A percentile compares a stretch with the other conserved stretches of the same genome.
Evolutionary conservation across 2,329 filamentous ascomycete species (phyloP).

Genomic region (Nannizziopsis barbatae): DNA sequence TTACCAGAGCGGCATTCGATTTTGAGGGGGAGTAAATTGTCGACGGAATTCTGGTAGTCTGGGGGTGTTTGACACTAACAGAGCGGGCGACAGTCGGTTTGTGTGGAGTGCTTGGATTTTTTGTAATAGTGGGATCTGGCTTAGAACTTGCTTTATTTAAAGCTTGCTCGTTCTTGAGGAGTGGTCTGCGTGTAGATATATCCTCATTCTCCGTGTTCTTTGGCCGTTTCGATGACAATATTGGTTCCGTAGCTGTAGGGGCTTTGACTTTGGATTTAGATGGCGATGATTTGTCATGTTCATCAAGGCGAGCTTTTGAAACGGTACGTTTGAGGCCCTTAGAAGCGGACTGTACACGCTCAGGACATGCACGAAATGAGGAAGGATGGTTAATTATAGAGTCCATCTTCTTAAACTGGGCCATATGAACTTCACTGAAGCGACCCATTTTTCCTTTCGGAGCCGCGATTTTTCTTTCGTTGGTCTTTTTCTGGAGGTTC

Average conservation of each 20-base stretch:
- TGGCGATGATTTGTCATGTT: constrained; percentile 41
- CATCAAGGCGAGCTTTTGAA: constrained; percentile 56
- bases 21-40: constrained; percentile 43
- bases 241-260: not conserved
- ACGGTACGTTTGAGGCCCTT: constrained; percentile 42
- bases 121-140: constrained; percentile 39
- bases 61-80: constrained; percentile 45
- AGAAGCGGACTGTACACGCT: constrained; percentile 31
- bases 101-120: constrained; percentile 63
- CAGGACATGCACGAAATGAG: constrained; percentile 46
- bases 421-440: constrained; percentile 76
- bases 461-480: constrained; percentile 61
- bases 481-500: constrained; percentile 34
- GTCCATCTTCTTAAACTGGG: constrained; percentile 94
- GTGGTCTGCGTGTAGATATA: constrained; percentile 48
- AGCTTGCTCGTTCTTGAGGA: constrained; percentile 16
- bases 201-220: constrained; percentile 60
- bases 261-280: constrained; percentile 20
- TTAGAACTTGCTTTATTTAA: constrained; percentile 20
- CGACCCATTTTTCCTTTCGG: constrained; percentile 67
- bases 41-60: constrained; percentile 45
- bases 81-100: constrained; percentile 59
- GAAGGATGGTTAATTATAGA: constrained; percentile 83
- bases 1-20: constrained; percentile 35
- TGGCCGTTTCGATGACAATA: constrained; percentile 50